These are phyloP conservation scores for Warburgia ugandensis DNA, from an alignment of 164 flowering plant genomes.

Conservation along the genomic window DNA sequence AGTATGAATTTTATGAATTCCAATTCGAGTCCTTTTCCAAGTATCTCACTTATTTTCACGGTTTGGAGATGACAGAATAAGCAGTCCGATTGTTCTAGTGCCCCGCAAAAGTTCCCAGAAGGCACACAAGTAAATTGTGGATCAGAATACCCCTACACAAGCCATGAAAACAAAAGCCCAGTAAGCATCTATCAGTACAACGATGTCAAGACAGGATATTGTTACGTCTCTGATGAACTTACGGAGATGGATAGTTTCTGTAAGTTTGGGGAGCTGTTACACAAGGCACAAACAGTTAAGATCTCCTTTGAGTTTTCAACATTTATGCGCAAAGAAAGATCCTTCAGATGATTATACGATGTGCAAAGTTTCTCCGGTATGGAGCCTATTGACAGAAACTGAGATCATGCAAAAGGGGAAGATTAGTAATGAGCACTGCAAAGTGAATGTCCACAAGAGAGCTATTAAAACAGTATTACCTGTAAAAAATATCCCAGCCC, in stretches of 20 bases:
- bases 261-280: constrained; percentile 42
- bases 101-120: constrained; percentile 16
- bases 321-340: constrained; percentile 35
- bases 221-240: constrained; percentile 18
- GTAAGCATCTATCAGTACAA: neutral
- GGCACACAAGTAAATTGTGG: neutral
- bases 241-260: constrained; percentile 43
- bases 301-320: constrained; percentile 32
- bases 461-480: constrained; percentile 22
- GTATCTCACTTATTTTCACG: constrained; percentile 30
- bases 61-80: constrained; percentile 24
- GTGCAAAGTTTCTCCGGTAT: constrained; percentile 29
- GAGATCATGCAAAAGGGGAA: neutral
- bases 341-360: constrained; percentile 29
- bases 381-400: constrained; percentile 42
- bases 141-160: neutral
- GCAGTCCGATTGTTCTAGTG: constrained; percentile 15
- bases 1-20: constrained; percentile 44
- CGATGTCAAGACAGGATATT: no score
- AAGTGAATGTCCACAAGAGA: neutral
- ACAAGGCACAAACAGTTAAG: constrained; percentile 30
- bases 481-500: constrained; percentile 37
- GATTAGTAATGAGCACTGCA: neutral
- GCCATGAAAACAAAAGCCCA: neutral
- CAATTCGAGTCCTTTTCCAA: constrained; percentile 26